phyloP scores from a whole-genome alignment of 2,329 filamentous ascomycete genomes.

The Magnaporthales sp. region DNA sequence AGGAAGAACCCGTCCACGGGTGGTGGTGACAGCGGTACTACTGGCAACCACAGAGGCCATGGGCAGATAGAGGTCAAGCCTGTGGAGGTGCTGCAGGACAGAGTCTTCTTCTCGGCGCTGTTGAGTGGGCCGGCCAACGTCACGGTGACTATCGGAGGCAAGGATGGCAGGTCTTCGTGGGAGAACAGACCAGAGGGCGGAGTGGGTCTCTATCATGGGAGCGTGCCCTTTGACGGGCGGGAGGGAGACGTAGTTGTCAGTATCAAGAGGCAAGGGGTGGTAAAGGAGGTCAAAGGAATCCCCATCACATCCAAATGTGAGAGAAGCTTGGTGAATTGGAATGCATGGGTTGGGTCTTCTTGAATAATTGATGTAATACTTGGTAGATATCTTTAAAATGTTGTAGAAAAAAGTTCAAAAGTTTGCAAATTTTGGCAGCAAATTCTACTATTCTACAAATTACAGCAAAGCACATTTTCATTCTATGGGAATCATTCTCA shows the following conservation, averaged over 20 bases:
- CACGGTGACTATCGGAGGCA: conserved; percentile 1
- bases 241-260: not conserved
- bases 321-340: conserved; percentile 1
- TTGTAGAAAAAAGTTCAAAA: not conserved
- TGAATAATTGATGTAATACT: conserved; percentile 14
- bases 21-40: not conserved
- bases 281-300: not conserved
- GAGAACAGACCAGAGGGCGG: not conserved
- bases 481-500: too few relatives aligned
- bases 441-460: too few relatives aligned
- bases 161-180: not conserved
- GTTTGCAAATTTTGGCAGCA: too few relatives aligned
- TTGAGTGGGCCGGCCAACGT: not conserved
- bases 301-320: not conserved
- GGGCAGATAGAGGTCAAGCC: not conserved
- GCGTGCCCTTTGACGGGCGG: conserved; percentile 4
- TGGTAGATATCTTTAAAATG: not conserved
- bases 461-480: too few relatives aligned
- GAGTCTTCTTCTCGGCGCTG: conserved; percentile 6
- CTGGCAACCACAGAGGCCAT: conserved; percentile 2
- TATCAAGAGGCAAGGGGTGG: not conserved
- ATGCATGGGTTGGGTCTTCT: conserved; percentile 3
- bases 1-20: not conserved
- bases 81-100: not conserved
- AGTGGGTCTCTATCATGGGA: conserved; percentile 4